phyloP scores from a whole-genome alignment of 768 basidiomycete species.

The Tylopilus balloui region DNA sequence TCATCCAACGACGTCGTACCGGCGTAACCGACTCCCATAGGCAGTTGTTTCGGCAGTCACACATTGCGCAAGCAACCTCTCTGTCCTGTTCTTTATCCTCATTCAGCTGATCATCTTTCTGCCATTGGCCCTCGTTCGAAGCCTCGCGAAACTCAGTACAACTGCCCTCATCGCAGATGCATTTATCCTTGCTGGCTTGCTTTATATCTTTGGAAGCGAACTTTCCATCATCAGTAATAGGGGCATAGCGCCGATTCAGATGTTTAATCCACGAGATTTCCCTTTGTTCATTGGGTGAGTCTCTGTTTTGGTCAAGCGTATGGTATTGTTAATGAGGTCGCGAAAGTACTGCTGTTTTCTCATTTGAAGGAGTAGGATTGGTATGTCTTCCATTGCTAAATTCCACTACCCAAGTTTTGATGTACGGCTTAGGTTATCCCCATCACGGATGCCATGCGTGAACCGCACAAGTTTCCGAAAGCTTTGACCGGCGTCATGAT shows the following conservation, averaged over 20 bases:
- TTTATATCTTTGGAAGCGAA: conserved; percentile 90
- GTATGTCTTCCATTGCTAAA: conserved; percentile 37
- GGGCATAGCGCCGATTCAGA: conserved; percentile 73
- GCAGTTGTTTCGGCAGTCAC: conserved; percentile 82
- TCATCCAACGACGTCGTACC: not conserved
- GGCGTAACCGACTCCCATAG: conserved; percentile 33
- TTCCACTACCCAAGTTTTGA: not conserved
- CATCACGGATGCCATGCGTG: conserved; percentile 94
- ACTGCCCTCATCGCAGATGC: conserved; percentile 91
- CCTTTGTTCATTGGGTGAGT: conserved; percentile 87
- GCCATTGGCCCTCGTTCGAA: conserved; percentile 84
- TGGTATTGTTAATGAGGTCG: conserved; percentile 2
- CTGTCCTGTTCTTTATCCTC: conserved; percentile 77
- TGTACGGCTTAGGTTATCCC: conserved; percentile 67
- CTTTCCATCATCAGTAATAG: conserved; percentile 55
- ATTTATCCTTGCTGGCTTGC: conserved; percentile 85
- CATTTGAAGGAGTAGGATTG: conserved; percentile 96
- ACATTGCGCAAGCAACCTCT: conserved; percentile 61
- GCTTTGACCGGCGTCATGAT: conserved; percentile 90
- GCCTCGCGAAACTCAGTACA: conserved; percentile 90
- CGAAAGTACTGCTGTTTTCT: conserved; percentile 89
- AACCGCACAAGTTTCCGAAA: conserved; percentile 88
- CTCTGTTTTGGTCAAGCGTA: not conserved
- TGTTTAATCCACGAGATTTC: conserved; percentile 90
- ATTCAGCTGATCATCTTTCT: conserved; percentile 83